These are phyloP conservation scores for Pyricularia grisea DNA, from an alignment of 2,329 filamentous ascomycete species.

Conservation along the genomic window DNA sequence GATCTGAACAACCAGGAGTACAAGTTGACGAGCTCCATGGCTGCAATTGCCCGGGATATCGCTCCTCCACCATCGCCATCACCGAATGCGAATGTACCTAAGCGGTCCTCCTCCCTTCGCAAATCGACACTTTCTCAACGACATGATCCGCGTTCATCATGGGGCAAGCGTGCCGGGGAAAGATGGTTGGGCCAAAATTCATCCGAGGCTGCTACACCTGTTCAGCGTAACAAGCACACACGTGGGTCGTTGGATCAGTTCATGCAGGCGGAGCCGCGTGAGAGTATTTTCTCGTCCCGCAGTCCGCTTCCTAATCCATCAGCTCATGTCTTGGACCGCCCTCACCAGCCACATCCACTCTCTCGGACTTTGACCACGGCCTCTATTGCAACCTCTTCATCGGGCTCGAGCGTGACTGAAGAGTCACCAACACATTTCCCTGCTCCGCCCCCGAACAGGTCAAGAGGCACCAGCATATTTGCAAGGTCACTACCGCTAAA, in stretches of 20 bases:
- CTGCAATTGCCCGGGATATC: conserved; percentile 27
- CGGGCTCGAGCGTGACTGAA: conserved; percentile 66
- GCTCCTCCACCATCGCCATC: conserved; percentile 28
- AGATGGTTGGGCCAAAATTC: conserved; percentile 41
- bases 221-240: conserved; percentile 49
- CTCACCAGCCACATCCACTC: conserved; percentile 65
- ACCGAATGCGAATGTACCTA: conserved; percentile 44
- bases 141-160: conserved; percentile 57
- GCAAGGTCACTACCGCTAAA: conserved; percentile 69
- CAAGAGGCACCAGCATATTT: conserved; percentile 45
- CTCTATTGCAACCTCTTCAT: conserved; percentile 48
- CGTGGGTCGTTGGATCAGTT: conserved; percentile 75
- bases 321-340: conserved; percentile 35
- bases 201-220: conserved; percentile 46
- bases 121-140: conserved; percentile 86
- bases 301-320: conserved; percentile 43
- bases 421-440: conserved; percentile 60
- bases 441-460: conserved; percentile 39
- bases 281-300: conserved; percentile 54
- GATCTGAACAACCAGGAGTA: conserved; percentile 36
- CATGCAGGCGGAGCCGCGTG: conserved; percentile 51
- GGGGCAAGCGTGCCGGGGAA: conserved; percentile 49
- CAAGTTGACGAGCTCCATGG: conserved; percentile 33
- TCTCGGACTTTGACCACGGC: conserved; percentile 73
- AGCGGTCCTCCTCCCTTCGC: conserved; percentile 67